phyloP scores from a whole-genome alignment of 768 basidiomycete genomes.

The Boletales sp. region DNA sequence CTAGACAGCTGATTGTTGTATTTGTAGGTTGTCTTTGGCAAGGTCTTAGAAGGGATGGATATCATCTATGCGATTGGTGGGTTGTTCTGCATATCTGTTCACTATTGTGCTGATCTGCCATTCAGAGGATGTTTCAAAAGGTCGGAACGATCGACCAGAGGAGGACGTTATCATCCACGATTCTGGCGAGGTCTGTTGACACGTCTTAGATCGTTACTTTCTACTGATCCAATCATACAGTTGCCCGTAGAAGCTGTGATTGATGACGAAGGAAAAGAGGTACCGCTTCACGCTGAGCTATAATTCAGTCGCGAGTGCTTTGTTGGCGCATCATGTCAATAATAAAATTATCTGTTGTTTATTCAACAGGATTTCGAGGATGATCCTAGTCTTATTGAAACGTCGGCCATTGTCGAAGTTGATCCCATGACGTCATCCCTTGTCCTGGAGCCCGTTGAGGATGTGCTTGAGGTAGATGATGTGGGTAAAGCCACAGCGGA shows the following conservation, averaged over 20 bases:
- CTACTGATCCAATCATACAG: constrained; percentile 32
- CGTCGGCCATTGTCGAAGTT: constrained; percentile 15
- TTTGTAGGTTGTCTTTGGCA: constrained; percentile 84
- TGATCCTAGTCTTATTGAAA: constrained; percentile 13
- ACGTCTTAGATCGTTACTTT: constrained; percentile 9
- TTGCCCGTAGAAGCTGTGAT: constrained; percentile 49
- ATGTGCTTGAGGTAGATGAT: not conserved
- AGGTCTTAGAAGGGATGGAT: constrained; percentile 90
- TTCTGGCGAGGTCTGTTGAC: constrained; percentile 74
- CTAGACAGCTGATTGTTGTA: constrained; percentile 4
- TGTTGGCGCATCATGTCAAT: constrained; percentile 45
- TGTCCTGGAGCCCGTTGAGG: not conserved
- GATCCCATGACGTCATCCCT: constrained; percentile 6
- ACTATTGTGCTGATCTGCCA: constrained; percentile 8
- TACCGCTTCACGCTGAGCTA: constrained; percentile 93
- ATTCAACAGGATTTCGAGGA: constrained; percentile 41
- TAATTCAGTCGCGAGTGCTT: constrained; percentile 45
- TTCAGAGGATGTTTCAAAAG: constrained; percentile 73
- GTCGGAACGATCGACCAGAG: constrained; percentile 63
- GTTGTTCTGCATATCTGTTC: constrained; percentile 16
- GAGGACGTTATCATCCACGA: constrained; percentile 78
- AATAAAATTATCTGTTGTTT: constrained; percentile 46
- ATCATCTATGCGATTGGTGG: constrained; percentile 72
- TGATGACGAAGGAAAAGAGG: constrained; percentile 85
- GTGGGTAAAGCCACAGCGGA: constrained; percentile 2